phyloP scores from a whole-genome alignment of 331 rosid genomes.

The Acacia concinna region DNA sequence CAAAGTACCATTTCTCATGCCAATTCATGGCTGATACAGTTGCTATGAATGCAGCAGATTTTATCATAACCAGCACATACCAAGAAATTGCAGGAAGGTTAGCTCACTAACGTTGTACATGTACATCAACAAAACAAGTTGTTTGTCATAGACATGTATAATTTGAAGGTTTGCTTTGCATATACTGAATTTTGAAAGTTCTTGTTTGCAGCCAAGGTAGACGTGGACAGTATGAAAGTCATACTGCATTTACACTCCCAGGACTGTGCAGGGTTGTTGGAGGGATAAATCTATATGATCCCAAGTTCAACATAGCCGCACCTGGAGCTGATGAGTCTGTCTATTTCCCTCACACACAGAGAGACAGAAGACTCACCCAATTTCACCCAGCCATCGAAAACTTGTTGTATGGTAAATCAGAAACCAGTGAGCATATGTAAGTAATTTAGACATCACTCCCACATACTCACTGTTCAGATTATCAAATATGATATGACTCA shows the following conservation, averaged over 20 bases:
- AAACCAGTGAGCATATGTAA: constrained; percentile 73
- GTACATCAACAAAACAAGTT: background rate
- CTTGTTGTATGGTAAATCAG: constrained; percentile 57
- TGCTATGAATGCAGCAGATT: constrained; percentile 94
- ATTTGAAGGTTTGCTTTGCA: background rate
- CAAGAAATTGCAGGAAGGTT: constrained; percentile 97
- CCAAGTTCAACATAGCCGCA: constrained; percentile 94
- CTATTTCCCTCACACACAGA: constrained; percentile 71
- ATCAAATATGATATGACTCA: background rate
- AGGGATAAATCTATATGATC: constrained; percentile 85
- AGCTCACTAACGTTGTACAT: constrained; percentile 8
- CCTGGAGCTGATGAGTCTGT: constrained; percentile 92
- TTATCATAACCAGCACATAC: constrained; percentile 83
- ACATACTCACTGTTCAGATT: background rate
- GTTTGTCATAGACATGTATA: background rate
- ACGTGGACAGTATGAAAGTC: constrained; percentile 90
- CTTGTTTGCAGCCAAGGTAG: constrained; percentile 70
- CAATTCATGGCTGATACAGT: constrained; percentile 85
- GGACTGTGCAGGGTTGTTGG: constrained; percentile 92
- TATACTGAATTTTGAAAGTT: constrained; percentile 20
- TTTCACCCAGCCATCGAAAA: constrained; percentile 73
- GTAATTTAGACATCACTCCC: constrained; percentile 11
- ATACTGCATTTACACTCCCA: constrained; percentile 79
- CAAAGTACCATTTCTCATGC: constrained; percentile 88
- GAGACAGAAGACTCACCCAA: constrained; percentile 47